These are phyloP conservation scores for Allomyces macrogynus DNA, from an alignment of 192 early-diverging fungal species.

Conservation along the genomic window DNA sequence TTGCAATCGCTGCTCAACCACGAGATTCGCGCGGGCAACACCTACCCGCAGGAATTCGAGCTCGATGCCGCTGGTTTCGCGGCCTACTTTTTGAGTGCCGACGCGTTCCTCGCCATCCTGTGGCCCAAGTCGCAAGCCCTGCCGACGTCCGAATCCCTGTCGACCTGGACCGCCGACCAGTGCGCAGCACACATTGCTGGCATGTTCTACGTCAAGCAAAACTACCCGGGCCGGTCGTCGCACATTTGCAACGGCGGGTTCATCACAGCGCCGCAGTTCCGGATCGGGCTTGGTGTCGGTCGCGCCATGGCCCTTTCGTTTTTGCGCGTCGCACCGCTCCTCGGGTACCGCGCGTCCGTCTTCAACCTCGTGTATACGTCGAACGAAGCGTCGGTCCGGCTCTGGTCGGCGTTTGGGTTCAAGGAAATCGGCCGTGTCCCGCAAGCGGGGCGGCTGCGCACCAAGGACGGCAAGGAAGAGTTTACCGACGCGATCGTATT, in stretches of 20 bases:
- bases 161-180: constrained; percentile 18
- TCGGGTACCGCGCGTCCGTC: constrained; percentile 51
- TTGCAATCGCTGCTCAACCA: constrained; percentile 35
- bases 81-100: constrained; percentile 28
- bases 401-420: constrained; percentile 49
- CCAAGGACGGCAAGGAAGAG: neutral
- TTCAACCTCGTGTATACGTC: constrained; percentile 64
- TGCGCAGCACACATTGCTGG: constrained; percentile 26
- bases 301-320: constrained; percentile 39
- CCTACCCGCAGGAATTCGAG: constrained; percentile 43
- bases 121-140: constrained; percentile 8
- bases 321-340: constrained; percentile 29
- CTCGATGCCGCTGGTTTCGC: constrained; percentile 20
- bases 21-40: constrained; percentile 42
- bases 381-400: constrained; percentile 36
- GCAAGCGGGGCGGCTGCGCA: constrained; percentile 27
- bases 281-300: constrained; percentile 32
- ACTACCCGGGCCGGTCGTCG: constrained; percentile 50
- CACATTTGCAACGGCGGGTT: constrained; percentile 53
- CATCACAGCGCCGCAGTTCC: constrained; percentile 18
- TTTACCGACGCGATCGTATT: neutral
- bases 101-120: constrained; percentile 27
- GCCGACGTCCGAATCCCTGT: neutral
- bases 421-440: constrained; percentile 43
- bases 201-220: constrained; percentile 57